Base-by-base conservation (phyloP, 441 rosid species). In the Breynia disticha region DNA sequence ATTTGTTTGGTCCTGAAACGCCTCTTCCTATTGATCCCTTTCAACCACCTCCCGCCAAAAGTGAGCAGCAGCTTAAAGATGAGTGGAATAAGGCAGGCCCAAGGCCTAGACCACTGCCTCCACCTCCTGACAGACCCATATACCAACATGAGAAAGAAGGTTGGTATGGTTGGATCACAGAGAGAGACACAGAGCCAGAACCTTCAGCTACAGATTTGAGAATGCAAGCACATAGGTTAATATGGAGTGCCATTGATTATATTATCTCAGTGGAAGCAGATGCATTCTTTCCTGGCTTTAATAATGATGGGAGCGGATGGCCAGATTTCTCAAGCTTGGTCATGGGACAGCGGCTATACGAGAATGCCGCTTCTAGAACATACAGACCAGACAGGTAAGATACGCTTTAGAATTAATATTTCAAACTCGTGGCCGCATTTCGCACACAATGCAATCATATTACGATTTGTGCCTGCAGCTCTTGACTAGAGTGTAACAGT, bases 71-170 rank as follows among this genome's bases (percentile, higher is more conserved):
- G 55, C 84, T 87, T 60, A 76, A 81, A 69, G 86, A 84, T 60
- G 93, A 84, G 55, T 95, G 99, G 99, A 72, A 82, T 16, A 84
- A 56, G 72, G 95, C 96, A 49, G 99, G 99, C 53, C 98, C 97
- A 28, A 80, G 99, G 45, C 99, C 99, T 59, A 77, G 99, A 32
- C 97, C 99, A 58, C 95, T 95, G 69, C 97, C 98, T 72, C 99
- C 99, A 42, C 98, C 99, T 72, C 97, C 98, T 13, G 95, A 72
- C 56, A 76, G 99, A 71, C 98, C 93, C 56, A 76, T 84, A 56
- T 90, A 95, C 70, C 81, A 20, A 66, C 98, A 95, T 61, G 97
- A 95, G 67, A 90, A 86, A 72, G 96, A 95, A 81, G 99, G 99
- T 6, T 95, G 99, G 98, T 95, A 86, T 72, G 95, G 95, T 69